Base-by-base conservation (phyloP, 441 rosid species). In the Erodium moschatum region DNA sequence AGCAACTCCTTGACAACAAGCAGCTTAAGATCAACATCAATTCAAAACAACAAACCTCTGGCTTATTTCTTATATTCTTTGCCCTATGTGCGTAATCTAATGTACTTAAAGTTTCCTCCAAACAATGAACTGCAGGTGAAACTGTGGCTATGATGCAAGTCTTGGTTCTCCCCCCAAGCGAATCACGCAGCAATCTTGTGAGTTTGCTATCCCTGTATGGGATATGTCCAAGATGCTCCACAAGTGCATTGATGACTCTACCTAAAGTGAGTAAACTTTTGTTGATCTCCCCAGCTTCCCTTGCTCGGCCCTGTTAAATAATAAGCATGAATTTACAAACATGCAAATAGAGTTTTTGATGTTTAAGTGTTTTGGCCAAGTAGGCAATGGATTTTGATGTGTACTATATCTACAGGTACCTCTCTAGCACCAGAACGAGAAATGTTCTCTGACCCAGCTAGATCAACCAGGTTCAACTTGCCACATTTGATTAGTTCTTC, bases 231-330 rank as follows among this genome's bases (percentile, higher is more conserved):
- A 97, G 91, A 74, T 91, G 98, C 80, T 93, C 97, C 69, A 93
- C 98, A 24, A 93, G 90, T 20, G 97, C 89, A 84, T 91, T 93
- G 69, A 93, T 93, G 72, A 91, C 96, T 72, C 98, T 96, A 67
- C 98, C 98, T 29, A 93, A 97, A 33, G 98, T 93, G 73, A 93
- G 98, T 85, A 93, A 86, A 82, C 98, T 93, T 81, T 93, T 93
- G 78, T 91, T 93, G 72, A 93, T 93, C 85, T 91, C 98, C 0
- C 44, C 44, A 38, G 44, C 98, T 83, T 93, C 98, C 85, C 98
- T 89, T 74, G 97, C 98, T 84, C 98, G 83, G 44, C 98, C 96
- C 98, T 93, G 86, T 75, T 81, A 77, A 67, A 20, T 44, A 48
- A 0, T 48, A 5, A n/a, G 18, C 56, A 10, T 48, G 18, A 13